phyloP scores from a whole-genome alignment of 116 monocot genomes.

The Thalassia testudinum region DNA sequence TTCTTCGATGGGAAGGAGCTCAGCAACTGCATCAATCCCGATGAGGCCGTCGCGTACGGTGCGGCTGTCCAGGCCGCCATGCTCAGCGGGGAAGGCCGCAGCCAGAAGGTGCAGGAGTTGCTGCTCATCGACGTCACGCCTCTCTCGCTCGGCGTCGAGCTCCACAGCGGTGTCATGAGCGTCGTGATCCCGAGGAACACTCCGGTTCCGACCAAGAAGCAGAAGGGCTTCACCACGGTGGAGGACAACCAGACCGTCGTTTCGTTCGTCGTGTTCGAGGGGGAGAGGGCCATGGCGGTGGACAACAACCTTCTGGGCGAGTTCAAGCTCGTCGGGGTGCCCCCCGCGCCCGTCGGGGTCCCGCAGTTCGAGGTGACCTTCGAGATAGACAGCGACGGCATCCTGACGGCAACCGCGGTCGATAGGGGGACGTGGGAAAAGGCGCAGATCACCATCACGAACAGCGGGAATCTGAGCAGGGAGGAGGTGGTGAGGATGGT shows the following conservation, averaged over 20 bases:
- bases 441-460: background rate
- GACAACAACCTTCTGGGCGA: constrained; percentile 1
- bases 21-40: constrained; percentile 7
- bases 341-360: background rate
- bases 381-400: background rate
- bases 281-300: background rate
- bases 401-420: background rate
- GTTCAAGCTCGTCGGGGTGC: background rate
- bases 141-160: constrained; percentile 54
- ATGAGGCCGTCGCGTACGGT: constrained; percentile 9
- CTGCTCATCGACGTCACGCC: constrained; percentile 18
- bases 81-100: constrained; percentile 12
- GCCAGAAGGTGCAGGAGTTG: background rate
- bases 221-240: constrained; percentile 32
- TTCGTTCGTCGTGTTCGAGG: background rate
- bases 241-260: background rate
- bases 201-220: constrained; percentile 42
- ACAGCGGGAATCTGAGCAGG: background rate
- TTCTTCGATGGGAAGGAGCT: constrained; percentile 7
- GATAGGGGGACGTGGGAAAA: background rate
- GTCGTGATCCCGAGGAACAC: constrained; percentile 3
- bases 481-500: constrained; percentile 1
- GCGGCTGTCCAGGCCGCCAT: constrained; percentile 7
- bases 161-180: constrained; percentile 31
- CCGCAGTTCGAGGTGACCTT: background rate